Conservation (phyloP, 768 basidiomycete species). For the Tricholoma sp. region DNA sequence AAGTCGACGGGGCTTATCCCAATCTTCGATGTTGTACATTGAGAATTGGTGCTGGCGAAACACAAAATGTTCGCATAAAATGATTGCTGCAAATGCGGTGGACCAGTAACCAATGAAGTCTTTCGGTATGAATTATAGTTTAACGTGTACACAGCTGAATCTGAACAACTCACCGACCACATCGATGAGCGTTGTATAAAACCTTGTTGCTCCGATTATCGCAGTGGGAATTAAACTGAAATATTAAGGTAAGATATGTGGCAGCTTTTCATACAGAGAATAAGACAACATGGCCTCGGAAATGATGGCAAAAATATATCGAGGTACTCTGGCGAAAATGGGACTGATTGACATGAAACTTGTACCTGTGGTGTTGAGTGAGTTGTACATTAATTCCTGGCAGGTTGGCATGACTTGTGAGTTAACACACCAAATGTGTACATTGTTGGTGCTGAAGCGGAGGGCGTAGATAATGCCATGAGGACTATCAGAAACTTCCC, state of each 20-base stretch:
- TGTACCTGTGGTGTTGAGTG: constrained; percentile 27
- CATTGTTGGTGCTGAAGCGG: constrained; percentile 71
- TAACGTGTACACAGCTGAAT: background rate
- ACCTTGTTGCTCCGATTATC: constrained; percentile 61
- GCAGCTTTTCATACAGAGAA: background rate
- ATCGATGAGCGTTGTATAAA: constrained; percentile 59
- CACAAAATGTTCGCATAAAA: constrained; percentile 26
- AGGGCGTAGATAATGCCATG: constrained; percentile 66
- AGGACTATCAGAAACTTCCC: constrained; percentile 70
- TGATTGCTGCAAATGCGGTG: constrained; percentile 50
- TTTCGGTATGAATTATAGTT: constrained; percentile 7
- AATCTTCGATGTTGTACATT: constrained; percentile 45
- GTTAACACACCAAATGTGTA: constrained; percentile 59
- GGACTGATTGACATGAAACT: constrained; percentile 64
- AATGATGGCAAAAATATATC: constrained; percentile 63
- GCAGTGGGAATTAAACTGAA: constrained; percentile 59
- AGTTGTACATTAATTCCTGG: background rate
- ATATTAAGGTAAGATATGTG: background rate
- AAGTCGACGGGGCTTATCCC: constrained; percentile 49
- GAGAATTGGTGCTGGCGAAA: constrained; percentile 50
- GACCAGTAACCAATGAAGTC: constrained; percentile 55
- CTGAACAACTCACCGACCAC: constrained; percentile 47
- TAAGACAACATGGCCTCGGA: constrained; percentile 58
- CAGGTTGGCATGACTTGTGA: background rate
- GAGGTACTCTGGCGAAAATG: constrained; percentile 49